Evolutionary conservation across 2,329 filamentous ascomycete species (phyloP).

Genomic region (Hymenoscyphus fructigenus): DNA sequence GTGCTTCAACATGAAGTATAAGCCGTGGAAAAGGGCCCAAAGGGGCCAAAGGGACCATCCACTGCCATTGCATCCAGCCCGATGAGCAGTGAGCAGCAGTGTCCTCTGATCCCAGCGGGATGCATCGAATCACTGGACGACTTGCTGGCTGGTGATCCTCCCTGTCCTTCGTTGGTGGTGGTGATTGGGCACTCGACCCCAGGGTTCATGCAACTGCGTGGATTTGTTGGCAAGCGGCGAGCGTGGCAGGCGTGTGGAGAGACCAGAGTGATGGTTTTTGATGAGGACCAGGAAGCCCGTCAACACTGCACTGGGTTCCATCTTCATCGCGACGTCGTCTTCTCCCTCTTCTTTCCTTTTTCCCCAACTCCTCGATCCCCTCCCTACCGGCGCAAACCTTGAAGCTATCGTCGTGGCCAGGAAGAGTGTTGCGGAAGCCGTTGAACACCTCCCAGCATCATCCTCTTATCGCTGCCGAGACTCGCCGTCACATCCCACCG

Average conservation of each 20-base stretch:
- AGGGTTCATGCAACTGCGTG: constrained; percentile 15
- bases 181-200: constrained; percentile 8
- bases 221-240: constrained; percentile 15
- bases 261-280: too few species aligned
- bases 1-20: not conserved
- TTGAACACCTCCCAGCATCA: not conserved
- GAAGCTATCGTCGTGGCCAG: not conserved
- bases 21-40: not conserved
- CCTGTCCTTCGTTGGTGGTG: not conserved
- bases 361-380: not conserved
- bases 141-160: not conserved
- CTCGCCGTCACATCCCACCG: constrained; percentile 7
- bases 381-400: not conserved
- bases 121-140: not conserved
- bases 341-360: not conserved
- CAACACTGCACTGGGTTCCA: too few species aligned
- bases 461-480: constrained; percentile 1
- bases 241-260: not conserved
- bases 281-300: too few species aligned
- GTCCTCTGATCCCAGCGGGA: not conserved
- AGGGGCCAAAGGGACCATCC: not conserved
- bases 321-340: not conserved
- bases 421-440: not conserved
- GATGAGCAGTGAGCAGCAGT: not conserved
- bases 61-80: not conserved